Evolutionary conservation across 1,284 basidiomycete genomes (phyloP).

Genomic region (Peniophora sp.): DNA sequence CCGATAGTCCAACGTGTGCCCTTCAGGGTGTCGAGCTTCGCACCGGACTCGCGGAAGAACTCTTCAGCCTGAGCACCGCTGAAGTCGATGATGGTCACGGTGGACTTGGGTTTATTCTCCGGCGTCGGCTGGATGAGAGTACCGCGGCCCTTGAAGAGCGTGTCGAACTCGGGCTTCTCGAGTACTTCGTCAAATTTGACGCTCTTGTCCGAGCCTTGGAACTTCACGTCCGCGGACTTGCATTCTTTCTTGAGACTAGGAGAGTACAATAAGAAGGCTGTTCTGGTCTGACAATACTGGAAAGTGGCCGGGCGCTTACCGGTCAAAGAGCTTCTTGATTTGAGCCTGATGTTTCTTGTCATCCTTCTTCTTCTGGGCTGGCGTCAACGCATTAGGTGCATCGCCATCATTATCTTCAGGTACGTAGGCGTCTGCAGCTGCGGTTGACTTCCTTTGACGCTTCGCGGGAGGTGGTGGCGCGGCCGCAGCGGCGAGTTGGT

Average conservation of each 20-base stretch:
- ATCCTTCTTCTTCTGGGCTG: conserved; percentile 19
- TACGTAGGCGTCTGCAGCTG: conserved; percentile 9
- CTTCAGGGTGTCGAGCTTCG: conserved; percentile 25
- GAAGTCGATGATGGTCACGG: conserved; percentile 15
- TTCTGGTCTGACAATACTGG: background rate
- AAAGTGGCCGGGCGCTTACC: conserved; percentile 15
- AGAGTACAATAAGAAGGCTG: background rate
- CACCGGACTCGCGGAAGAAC: conserved; percentile 24
- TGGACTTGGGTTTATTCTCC: background rate
- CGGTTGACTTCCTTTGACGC: conserved; percentile 15
- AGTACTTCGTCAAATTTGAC: conserved; percentile 22
- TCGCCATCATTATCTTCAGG: conserved; percentile 11
- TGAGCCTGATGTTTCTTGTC: conserved; percentile 31
- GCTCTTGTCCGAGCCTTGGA: conserved; percentile 21
- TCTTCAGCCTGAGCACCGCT: conserved; percentile 15
- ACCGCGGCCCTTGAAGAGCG: conserved; percentile 28
- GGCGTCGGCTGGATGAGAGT: conserved; percentile 25
- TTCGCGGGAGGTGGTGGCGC: conserved; percentile 18
- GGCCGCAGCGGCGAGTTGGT: conserved; percentile 21
- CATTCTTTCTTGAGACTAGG: conserved; percentile 33
- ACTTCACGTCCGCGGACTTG: conserved; percentile 29
- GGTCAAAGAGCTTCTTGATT: conserved; percentile 31
- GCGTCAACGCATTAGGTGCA: background rate
- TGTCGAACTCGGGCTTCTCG: conserved; percentile 26
- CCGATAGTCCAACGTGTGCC: conserved; percentile 24